Base-by-base conservation (phyloP, 352 stramenopile genomes). In the Peronosclerospora sorghi region DNA sequence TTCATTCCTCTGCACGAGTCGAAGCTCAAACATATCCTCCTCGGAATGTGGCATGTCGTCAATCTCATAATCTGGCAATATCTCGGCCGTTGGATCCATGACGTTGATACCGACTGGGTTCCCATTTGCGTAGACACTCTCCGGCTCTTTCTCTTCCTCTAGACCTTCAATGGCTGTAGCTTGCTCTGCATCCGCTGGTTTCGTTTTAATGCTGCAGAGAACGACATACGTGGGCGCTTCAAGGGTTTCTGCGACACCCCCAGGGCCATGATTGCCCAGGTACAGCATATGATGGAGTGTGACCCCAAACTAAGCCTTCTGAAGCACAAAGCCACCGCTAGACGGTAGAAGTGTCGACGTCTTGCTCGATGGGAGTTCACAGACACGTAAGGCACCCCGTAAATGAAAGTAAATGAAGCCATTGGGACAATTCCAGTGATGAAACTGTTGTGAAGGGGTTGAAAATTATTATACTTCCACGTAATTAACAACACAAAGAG, bases 391-490 rank as follows among this genome's bases (percentile, higher is more conserved):
- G 1, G 65, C 66, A 17, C 80, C 80, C 8, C 75, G 63, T 3
- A 75, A 91, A 41, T 93, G 80, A 61, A 86, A 93, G 49, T 90
- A 93, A 38, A 90, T 88, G 47, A 93, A 93, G 0, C 80, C 80
- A 44, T 87, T 83, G 1, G 80, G 80, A 32, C 78, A 93, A 44
- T 93, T 91, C 76, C 75, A 88, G 40, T 93, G 80, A 24, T 93
- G 75, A 52, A 93, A 93, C 0, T n/a, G n/a, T n/a, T n/a, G n/a
- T n/a, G n/a, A n/a, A n/a, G n/a, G n/a, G n/a, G n/a, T n/a, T n/a
- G n/a, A n/a, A n/a, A n/a, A n/a, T n/a, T n/a, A n/a, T n/a, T n/a
- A n/a, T n/a, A n/a, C n/a, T n/a, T n/a, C n/a, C n/a, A n/a, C n/a
- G n/a, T n/a, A n/a, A n/a, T n/a, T n/a, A n/a, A n/a, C n/a, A n/a